phyloP scores from a whole-genome alignment of 2,329 filamentous ascomycete genomes.

The Metarhizium anisopliae region DNA sequence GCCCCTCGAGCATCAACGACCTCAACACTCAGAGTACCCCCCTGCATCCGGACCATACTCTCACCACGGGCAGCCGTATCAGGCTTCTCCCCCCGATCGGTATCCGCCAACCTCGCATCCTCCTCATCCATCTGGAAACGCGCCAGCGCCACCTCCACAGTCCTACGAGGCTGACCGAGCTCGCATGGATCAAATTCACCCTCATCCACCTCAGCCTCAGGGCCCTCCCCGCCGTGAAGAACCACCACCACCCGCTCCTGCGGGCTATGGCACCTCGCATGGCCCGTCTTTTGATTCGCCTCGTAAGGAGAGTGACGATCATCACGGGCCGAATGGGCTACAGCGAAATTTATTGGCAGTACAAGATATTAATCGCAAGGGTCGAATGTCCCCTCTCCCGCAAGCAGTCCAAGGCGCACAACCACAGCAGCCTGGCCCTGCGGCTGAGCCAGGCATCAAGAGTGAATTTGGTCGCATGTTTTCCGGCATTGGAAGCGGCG shows the following conservation, averaged over 20 bases:
- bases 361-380: conserved; percentile 72
- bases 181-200: conserved; percentile 30
- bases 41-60: conserved; percentile 29
- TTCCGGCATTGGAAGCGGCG: conserved; percentile 68
- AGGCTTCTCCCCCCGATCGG: conserved; percentile 21
- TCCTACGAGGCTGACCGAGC: conserved; percentile 45
- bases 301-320: conserved; percentile 33
- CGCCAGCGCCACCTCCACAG: conserved; percentile 19
- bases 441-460: conserved; percentile 82
- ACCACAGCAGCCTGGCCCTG: conserved; percentile 66
- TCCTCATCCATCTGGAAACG: conserved; percentile 18
- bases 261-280: conserved; percentile 37
- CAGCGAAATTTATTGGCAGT: conserved; percentile 65
- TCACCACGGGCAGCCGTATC: conserved; percentile 21
- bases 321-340: conserved; percentile 15
- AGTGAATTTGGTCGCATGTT: conserved; percentile 94
- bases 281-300: conserved; percentile 31
- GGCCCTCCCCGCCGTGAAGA: conserved; percentile 37
- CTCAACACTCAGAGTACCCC: conserved; percentile 38
- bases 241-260: conserved; percentile 38
- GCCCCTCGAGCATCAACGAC: conserved; percentile 28
- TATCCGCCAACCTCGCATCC: conserved; percentile 27
- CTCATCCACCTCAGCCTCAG: conserved; percentile 24
- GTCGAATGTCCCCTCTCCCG: conserved; percentile 77
- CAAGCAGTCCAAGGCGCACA: conserved; percentile 92